Evolutionary conservation across 2,329 filamentous ascomycete species (phyloP), one percentile per base, ranked within the genome.

Genomic region (Fusarium setosum): DNA sequence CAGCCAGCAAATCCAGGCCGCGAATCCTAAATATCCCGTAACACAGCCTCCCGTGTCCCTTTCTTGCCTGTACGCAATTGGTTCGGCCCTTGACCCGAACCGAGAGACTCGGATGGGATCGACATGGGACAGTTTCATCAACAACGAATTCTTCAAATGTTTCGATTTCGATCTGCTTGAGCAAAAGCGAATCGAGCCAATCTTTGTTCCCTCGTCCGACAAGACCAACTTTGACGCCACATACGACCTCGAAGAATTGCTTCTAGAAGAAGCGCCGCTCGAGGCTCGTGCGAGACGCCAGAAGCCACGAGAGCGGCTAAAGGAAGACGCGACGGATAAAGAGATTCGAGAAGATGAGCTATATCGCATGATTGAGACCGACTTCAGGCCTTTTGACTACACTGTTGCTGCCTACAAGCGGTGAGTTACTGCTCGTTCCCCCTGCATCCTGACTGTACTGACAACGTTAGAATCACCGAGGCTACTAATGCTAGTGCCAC

Each of bases 201-300:
- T 98, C 4, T 99, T 99, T 76, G 87, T 92, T 18, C 96, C 96
- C 0, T 97, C 95, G 0, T 94, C 93, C 56, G 96, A 98, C 47
- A 99, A 99, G 85, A 98, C 96, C 4, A 99, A 99, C 76, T 99
- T 99, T 69, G 96, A 99, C 78, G 96, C 96, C 5, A 99, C 96
- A 1, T 98, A 99, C 75, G 96, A 99, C 77, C 81, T 99, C 49
- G 96, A 99, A 75, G 96, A 99, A 77, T 79, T 99, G 18, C 81
- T 99, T 3, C 80, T 99, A 41, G 96, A 99, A 78, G 96, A 99
- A 76, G 96, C 96, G 12, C 96, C 96, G 1, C 81, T 99, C 6
- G 96, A 99, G 78, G 96, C 96, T 55, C 86, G 96, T 73, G 94
- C 96, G 49, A 88, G 96, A 69, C 90, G 95, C 74, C 96, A 98